phyloP scores from a whole-genome alignment of 2,329 filamentous ascomycete species.

The Parafenestella ontariensis region DNA sequence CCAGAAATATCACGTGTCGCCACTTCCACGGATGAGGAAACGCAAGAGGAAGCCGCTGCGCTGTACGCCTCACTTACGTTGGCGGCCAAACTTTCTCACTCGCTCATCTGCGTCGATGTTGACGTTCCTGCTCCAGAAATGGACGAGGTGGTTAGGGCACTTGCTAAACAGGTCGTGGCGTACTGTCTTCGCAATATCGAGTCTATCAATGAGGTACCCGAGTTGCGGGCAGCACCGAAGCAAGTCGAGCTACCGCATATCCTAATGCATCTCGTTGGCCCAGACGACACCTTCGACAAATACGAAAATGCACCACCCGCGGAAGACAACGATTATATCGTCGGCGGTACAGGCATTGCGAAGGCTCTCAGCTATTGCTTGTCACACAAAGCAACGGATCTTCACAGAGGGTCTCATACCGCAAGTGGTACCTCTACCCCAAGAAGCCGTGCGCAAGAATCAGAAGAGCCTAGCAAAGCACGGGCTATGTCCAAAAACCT shows the following conservation, averaged over 20 bases:
- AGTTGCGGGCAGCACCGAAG: constrained; percentile 57
- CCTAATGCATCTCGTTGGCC: constrained; percentile 83
- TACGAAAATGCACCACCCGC: constrained; percentile 71
- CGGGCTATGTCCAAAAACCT: constrained; percentile 92
- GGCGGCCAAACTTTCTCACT: constrained; percentile 81
- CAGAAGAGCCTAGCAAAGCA: constrained; percentile 39
- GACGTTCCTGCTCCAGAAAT: constrained; percentile 82
- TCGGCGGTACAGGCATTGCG: constrained; percentile 92
- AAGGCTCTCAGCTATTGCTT: constrained; percentile 92
- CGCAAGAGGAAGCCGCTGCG: constrained; percentile 91
- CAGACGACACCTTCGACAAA: constrained; percentile 61
- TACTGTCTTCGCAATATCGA: constrained; percentile 95
- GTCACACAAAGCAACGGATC: constrained; percentile 74
- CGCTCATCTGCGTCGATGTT: constrained; percentile 88
- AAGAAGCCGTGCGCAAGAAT: constrained; percentile 45
- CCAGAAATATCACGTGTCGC: constrained; percentile 73
- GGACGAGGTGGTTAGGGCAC: constrained; percentile 89
- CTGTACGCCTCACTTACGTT: constrained; percentile 91
- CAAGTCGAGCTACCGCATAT: constrained; percentile 77
- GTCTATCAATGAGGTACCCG: constrained; percentile 71
- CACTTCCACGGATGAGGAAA: constrained; percentile 75
- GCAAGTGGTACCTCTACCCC: constrained; percentile 63
- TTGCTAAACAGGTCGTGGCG: constrained; percentile 92
- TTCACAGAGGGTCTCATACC: constrained; percentile 49
- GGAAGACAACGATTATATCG: constrained; percentile 92